A percentile compares a stretch with the other conserved stretches of the same genome.
Evolutionary conservation across 805 yeast species (phyloP).

Genomic region (Saturnispora sanitii): DNA sequence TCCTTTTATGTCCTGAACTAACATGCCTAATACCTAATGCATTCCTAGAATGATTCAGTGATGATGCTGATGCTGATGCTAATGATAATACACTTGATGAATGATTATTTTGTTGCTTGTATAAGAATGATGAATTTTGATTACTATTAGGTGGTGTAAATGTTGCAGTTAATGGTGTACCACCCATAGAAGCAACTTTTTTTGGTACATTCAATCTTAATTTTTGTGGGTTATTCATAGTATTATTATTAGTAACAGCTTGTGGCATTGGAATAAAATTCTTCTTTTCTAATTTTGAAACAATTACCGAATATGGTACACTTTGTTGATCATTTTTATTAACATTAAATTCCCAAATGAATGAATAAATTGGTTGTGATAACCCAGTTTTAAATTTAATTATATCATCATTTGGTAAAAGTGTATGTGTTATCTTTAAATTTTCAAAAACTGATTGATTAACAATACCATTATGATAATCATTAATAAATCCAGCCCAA

Average conservation of each 20-base stretch:
- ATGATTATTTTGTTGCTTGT: not conserved
- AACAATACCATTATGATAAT: constrained; percentile 25
- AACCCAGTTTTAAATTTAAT: constrained; percentile 11
- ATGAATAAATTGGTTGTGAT: constrained; percentile 20
- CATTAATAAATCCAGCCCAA: constrained; percentile 26
- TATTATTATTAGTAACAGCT: not conserved
- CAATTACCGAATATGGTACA: constrained; percentile 21
- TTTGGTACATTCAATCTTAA: constrained; percentile 1
- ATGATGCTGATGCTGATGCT: too few relatives aligned
- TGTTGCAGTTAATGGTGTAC: not conserved
- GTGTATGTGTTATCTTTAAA: constrained; percentile 22
- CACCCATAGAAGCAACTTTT: constrained; percentile 1
- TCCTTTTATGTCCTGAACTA: constrained; percentile 26
- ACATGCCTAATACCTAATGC: not conserved
- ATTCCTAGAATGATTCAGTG: too few relatives aligned
- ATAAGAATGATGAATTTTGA: not conserved
- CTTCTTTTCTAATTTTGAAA: constrained; percentile 9
- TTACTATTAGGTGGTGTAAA: not conserved
- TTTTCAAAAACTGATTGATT: constrained; percentile 16
- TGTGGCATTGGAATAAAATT: not conserved
- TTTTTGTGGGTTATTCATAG: not conserved
- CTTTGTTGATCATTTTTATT: constrained; percentile 13
- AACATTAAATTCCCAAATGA: constrained; percentile 26
- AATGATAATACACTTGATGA: constrained; percentile 1
- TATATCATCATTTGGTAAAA: constrained; percentile 23